Base-by-base conservation (phyloP, 306 rosid genomes). In the Sesbania bispinosa region DNA sequence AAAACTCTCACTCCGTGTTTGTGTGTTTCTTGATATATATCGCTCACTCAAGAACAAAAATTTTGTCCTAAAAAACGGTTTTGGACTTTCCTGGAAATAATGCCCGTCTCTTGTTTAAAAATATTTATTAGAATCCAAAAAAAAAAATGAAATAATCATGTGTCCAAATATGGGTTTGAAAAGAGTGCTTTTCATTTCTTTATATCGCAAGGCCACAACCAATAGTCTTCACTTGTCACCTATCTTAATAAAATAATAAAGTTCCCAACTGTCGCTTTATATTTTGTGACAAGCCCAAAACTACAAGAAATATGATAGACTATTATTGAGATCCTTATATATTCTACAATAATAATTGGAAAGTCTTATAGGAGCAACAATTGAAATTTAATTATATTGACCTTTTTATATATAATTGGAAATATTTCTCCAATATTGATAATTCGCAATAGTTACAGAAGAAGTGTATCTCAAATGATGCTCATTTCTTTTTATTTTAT, bases 261-360 rank as follows among this genome's bases (percentile, higher is more conserved):
- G 42, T 19, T 52, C 35, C 36, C 70, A 78, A 62, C 52, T 74
- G 75, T 53, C 36, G n/a, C 41, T 29, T 27, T 68, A 32, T 45
- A 21, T 50, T 21, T 60, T 24, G 41, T n/a, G 51, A 61, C 55
- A 73, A 72, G 38, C 54, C 11, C 39, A 7, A 60, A 41, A 45
- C 67, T 21, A 24, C 39, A 62, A 68, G 32, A 46, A 63, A 43
- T 2, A 50, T 27, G 1, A 41, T 0, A 18, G 10, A 21, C 23
- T 1, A 60, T 48, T 2, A 59, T 67, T 58, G 63, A 59, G 15
- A 59, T 26, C 27, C 38, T 7, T 23, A 13, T 5, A 10, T 47
- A 58, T 67, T 36, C 53, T 53, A 13, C 50, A 74, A 47, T 38
- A 65, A 39, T 26, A 38, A 62, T n/a, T 61, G 36, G 9, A n/a